Conservation (phyloP, 1,284 basidiomycete species). For the Puccinia polysora region DNA sequence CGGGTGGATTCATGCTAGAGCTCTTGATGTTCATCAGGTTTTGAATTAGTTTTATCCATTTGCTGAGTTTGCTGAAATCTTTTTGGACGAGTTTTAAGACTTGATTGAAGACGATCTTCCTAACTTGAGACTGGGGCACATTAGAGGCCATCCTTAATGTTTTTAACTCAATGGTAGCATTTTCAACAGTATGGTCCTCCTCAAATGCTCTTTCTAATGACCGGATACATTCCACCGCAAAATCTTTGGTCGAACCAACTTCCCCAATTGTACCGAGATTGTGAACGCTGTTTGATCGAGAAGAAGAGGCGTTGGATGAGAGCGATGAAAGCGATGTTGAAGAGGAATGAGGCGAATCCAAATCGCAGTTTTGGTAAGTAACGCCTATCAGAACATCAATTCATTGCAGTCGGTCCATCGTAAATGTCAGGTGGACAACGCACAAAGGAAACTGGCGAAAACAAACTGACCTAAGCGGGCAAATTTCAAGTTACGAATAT, state of each 20-base stretch:
- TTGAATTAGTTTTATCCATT: conserved; percentile 54
- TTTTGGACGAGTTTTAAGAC: conserved; percentile 63
- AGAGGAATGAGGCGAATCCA: conserved; percentile 8
- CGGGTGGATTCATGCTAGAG: not conserved
- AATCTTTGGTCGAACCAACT: conserved; percentile 59
- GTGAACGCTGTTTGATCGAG: conserved; percentile 45
- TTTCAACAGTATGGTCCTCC: conserved; percentile 84
- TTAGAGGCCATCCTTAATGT: conserved; percentile 90
- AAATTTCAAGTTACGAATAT: conserved; percentile 48
- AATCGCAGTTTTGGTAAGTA: conserved; percentile 21
- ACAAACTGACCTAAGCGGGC: conserved; percentile 47
- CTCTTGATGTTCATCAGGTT: conserved; percentile 50
- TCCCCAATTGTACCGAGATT: conserved; percentile 38
- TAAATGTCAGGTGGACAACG: too few relatives aligned
- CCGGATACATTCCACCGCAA: conserved; percentile 68
- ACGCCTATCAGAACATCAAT: too few relatives aligned
- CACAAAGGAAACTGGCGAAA: too few relatives aligned
- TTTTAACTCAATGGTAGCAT: conserved; percentile 85
- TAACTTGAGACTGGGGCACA: conserved; percentile 70
- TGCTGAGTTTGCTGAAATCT: conserved; percentile 47
- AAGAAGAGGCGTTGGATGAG: conserved; percentile 48
- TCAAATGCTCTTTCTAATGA: conserved; percentile 81
- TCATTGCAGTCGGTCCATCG: too few relatives aligned
- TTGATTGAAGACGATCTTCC: conserved; percentile 69
- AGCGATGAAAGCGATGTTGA: conserved; percentile 48